phyloP scores from a whole-genome alignment of 129 eudicot species.

The Chrysanthemum lavandulifolium region DNA sequence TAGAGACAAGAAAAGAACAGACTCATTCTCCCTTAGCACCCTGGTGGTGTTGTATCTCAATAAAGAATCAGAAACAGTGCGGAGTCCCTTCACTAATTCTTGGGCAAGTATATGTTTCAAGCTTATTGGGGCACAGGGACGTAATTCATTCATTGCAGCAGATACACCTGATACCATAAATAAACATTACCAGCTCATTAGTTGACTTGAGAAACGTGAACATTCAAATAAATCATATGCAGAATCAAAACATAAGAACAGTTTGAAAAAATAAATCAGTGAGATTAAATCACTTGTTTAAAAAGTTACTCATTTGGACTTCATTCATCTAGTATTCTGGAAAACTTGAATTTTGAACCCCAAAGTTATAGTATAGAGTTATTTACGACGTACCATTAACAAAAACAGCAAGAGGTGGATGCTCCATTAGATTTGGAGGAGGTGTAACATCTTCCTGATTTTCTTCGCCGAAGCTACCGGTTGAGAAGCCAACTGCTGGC shows the following conservation, averaged over 20 bases:
- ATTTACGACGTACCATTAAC: conserved; percentile 59
- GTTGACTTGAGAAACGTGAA: conserved; percentile 3
- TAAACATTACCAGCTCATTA: conserved; percentile 9
- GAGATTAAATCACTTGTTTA: not conserved
- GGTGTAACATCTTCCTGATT: conserved; percentile 81
- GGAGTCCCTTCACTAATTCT: conserved; percentile 81
- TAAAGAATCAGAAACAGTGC: conserved; percentile 74
- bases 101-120: conserved; percentile 86
- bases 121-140: conserved; percentile 95
- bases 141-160: conserved; percentile 91
- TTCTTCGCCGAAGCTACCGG: conserved; percentile 67
- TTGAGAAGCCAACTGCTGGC: conserved; percentile 92
- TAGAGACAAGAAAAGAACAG: conserved; percentile 78
- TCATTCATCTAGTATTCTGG: no score
- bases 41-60: conserved; percentile 76
- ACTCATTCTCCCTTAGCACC: conserved; percentile 83
- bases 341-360: no score
- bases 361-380: not conserved
- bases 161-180: conserved; percentile 65
- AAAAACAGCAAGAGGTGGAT: conserved; percentile 97
- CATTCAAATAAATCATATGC: not conserved
- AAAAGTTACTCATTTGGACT: not conserved
- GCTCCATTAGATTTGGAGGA: conserved; percentile 91
- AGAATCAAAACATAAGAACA: conserved; percentile 2
- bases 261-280: not conserved